Evolutionary conservation across 306 rosid species (phyloP).

Genomic region (Senna tora): DNA sequence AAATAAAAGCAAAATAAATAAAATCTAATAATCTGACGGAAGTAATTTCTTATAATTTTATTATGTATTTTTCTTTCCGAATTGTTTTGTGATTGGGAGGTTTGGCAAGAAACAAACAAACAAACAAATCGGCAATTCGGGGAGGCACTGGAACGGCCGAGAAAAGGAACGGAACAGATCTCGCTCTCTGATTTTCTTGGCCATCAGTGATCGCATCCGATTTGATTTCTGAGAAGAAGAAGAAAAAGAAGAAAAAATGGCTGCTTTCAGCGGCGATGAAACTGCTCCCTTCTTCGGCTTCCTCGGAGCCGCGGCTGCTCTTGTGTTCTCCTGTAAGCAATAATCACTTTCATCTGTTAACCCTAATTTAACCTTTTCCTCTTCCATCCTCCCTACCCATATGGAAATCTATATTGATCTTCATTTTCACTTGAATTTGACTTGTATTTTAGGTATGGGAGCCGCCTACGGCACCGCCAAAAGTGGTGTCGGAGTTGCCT

Average conservation of each 20-base stretch:
- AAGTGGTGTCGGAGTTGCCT: constrained; percentile 72
- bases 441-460: constrained; percentile 59
- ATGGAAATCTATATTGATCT: background rate
- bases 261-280: constrained; percentile 70
- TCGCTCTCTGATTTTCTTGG: background rate
- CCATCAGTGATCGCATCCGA: background rate
- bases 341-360: background rate
- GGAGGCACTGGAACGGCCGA: background rate
- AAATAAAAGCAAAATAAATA: no score
- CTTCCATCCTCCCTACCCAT: background rate
- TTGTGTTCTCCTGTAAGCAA: constrained; percentile 66
- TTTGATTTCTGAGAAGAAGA: background rate
- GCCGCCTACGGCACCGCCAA: constrained; percentile 72
- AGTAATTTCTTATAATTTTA: no score
- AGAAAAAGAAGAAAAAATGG: no score
- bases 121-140: background rate
- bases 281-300: constrained; percentile 82
- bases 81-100: no score
- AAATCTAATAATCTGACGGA: no score
- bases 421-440: no score
- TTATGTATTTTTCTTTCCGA: no score
- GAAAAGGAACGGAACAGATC: constrained; percentile 21
- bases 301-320: constrained; percentile 78
- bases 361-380: background rate
- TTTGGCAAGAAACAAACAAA: no score